Evolutionary conservation across 768 basidiomycete genomes (phyloP).

Genomic region (Phaeotremella skinneri): DNA sequence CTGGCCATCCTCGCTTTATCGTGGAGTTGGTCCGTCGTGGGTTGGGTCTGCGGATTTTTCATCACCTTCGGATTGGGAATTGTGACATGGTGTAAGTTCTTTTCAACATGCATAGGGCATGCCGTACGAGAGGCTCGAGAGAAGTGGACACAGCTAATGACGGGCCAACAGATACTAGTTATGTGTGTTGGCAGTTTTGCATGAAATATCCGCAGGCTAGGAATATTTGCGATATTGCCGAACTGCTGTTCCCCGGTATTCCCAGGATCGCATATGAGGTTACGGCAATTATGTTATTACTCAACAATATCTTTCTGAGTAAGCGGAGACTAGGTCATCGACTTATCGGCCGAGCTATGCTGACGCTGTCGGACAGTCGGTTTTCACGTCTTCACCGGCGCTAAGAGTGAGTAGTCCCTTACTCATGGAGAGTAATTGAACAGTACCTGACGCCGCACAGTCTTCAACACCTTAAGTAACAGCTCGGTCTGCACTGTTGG

Average conservation of each 20-base stretch:
- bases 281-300: constrained; percentile 59
- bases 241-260: constrained; percentile 56
- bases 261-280: constrained; percentile 58
- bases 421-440: neutral
- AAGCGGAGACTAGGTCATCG: constrained; percentile 11
- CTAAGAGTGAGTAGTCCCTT: constrained; percentile 29
- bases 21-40: constrained; percentile 45
- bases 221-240: constrained; percentile 60
- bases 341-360: neutral
- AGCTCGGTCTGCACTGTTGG: constrained; percentile 38
- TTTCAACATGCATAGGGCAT: neutral
- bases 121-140: too few species aligned
- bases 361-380: constrained; percentile 21
- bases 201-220: constrained; percentile 58
- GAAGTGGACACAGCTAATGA: too few species aligned
- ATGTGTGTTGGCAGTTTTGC: constrained; percentile 57
- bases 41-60: constrained; percentile 44
- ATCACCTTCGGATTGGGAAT: constrained; percentile 42
- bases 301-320: constrained; percentile 59
- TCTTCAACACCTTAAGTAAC: constrained; percentile 45
- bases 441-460: constrained; percentile 14
- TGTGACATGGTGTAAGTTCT: constrained; percentile 40
- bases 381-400: constrained; percentile 45
- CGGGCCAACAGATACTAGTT: constrained; percentile 58
- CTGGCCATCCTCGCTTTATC: constrained; percentile 42